Conservation (phyloP, 2,329 filamentous ascomycete species). For the Fonsecaea erecta region DNA sequence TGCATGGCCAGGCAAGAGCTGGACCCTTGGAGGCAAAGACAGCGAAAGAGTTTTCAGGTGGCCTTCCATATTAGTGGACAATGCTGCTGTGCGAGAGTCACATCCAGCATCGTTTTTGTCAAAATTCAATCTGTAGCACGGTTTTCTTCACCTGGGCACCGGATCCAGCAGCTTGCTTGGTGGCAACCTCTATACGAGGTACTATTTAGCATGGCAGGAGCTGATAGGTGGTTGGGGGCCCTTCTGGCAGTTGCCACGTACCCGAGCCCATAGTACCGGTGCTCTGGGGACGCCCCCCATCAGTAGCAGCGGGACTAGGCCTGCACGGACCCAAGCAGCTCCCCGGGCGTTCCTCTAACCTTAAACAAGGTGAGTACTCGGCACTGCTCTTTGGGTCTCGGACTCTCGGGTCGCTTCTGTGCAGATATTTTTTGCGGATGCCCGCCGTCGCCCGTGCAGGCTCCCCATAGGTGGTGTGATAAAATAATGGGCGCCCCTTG, state of each 20-base stretch:
- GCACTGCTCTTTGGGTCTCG: conserved; percentile 2
- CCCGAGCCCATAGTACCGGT: conserved; percentile 14
- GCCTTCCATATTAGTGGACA: neutral
- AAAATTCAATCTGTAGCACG: neutral
- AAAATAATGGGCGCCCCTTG: neutral
- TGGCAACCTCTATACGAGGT: neutral
- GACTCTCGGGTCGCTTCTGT: conserved; percentile 1
- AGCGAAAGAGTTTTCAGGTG: neutral
- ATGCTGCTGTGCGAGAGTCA: neutral
- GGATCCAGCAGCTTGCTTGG: neutral
- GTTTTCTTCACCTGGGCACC: neutral
- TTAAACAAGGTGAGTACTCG: neutral
- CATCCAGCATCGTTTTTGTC: neutral
- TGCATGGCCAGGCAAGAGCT: neutral
- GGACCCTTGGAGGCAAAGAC: neutral
- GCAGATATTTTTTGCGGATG: neutral
- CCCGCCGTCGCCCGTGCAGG: neutral
- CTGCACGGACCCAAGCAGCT: conserved; percentile 9
- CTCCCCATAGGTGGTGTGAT: neutral
- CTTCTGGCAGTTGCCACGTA: neutral
- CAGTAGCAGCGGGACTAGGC: conserved; percentile 2
- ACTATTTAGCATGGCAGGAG: neutral
- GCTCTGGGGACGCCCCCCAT: conserved; percentile 1
- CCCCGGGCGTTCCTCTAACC: conserved; percentile 6
- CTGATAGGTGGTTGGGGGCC: neutral